Conservation (phyloP, 805 yeast species). For the Candida saitoana region DNA sequence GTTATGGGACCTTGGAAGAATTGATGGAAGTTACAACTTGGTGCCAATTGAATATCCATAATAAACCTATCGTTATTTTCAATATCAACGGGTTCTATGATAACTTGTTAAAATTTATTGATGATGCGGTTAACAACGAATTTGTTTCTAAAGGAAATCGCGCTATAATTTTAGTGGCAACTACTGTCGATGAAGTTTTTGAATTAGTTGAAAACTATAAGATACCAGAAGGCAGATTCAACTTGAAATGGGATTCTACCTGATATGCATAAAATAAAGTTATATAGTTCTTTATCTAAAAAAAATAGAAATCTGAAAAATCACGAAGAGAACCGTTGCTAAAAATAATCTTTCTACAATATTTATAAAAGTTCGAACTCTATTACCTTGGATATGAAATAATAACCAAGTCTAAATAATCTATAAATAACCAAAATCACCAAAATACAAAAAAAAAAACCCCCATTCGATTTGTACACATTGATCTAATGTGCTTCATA, state of each 20-base stretch:
- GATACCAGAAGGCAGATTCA: conserved; percentile 70
- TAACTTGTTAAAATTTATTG: conserved; percentile 57
- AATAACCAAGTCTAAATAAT: background rate
- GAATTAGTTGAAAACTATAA: conserved; percentile 55
- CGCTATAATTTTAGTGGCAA: conserved; percentile 64
- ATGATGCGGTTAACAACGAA: conserved; percentile 56
- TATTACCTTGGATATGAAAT: too few relatives aligned
- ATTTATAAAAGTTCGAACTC: too few relatives aligned
- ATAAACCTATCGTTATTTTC: conserved; percentile 72
- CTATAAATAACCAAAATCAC: conserved; percentile 1
- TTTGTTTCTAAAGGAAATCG: conserved; percentile 68
- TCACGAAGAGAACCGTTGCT: too few relatives aligned
- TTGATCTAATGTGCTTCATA: conserved; percentile 4
- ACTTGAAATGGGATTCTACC: conserved; percentile 58
- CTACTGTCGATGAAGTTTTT: conserved; percentile 64
- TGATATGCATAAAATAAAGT: too few relatives aligned
- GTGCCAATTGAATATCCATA: conserved; percentile 85
- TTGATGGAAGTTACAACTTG: conserved; percentile 87
- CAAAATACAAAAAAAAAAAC: too few relatives aligned
- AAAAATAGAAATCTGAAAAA: too few relatives aligned
- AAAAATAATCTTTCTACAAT: too few relatives aligned
- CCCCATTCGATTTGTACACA: background rate
- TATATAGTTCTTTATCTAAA: too few relatives aligned
- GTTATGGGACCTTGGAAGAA: conserved; percentile 87
- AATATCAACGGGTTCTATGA: conserved; percentile 81